Conservation (phyloP, 148 eudicot genomes). For the Nyssa sinensis region DNA sequence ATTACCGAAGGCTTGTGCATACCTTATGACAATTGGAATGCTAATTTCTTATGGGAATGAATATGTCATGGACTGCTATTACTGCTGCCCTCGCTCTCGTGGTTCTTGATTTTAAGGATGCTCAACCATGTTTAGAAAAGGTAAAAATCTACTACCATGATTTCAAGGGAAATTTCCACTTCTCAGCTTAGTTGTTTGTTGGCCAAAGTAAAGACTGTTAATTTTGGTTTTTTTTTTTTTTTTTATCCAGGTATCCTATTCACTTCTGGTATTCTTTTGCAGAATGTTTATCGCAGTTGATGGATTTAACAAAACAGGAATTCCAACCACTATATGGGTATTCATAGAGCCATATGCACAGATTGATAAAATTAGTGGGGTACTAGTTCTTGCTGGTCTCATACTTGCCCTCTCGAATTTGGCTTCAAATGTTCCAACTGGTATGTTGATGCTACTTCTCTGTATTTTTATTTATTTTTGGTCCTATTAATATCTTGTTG, state of each 20-base stretch:
- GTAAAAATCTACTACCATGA: conserved; percentile 25
- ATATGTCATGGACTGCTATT: conserved; percentile 83
- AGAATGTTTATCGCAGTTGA: conserved; percentile 83
- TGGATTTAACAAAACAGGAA: conserved; percentile 72
- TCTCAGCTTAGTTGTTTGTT: background rate
- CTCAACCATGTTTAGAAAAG: conserved; percentile 48
- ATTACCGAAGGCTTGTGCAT: conserved; percentile 65
- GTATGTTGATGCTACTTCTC: conserved; percentile 34
- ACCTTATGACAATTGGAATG: conserved; percentile 66
- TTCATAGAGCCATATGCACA: conserved; percentile 66
- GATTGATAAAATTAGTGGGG: conserved; percentile 47
- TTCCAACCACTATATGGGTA: conserved; percentile 67
- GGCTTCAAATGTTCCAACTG: conserved; percentile 82
- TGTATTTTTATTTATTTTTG: too few relatives aligned
- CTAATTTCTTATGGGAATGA: conserved; percentile 49
- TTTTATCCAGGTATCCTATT: conserved; percentile 60
- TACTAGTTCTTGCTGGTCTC: conserved; percentile 54
- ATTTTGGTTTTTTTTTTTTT: background rate
- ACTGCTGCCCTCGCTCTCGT: conserved; percentile 75
- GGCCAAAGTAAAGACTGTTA: background rate
- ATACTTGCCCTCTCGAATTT: conserved; percentile 65
- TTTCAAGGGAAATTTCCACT: background rate
- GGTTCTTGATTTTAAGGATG: conserved; percentile 52
- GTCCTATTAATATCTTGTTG: background rate
- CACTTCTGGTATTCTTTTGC: conserved; percentile 70